Base-by-base conservation (phyloP, 805 yeast species). In the Metahyphopichia silvanorum region DNA sequence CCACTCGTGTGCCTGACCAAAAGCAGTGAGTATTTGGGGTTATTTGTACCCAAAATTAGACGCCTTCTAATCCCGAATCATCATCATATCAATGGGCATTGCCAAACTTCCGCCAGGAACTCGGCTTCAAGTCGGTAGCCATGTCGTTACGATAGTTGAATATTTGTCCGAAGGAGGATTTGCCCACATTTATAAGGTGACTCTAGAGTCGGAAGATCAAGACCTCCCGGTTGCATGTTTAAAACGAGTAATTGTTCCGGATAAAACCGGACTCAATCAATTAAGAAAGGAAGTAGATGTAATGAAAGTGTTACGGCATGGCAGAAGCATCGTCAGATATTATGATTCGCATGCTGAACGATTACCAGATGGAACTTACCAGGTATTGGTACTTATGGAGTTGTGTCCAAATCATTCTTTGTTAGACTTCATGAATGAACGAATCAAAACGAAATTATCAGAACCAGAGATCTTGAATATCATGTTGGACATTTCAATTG, bases 361-460 rank as follows among this genome's bases (percentile, higher is more conserved):
- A 34, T 49, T 75, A 19, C 64, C 61, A 3, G 54, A 66, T 30
- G 66, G 74, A 2, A 50, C 70, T 1, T 93, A 86, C 55, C 98
- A 91, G 60, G 97, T 93, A 6, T 67, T 91, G 34, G 77, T 91
- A 26, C 67, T 91, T 43, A 93, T 91, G 98, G 98, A 91, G 57
- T 75, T 82, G 47, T 91, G 98, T 55, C 82, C 95, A 8, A 85
- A 84, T 54, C 76, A 83, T 42, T 86, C 95, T 12, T 73, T 95
- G 29, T 69, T 91, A 39, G 96, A 93, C 53, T 89, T 74, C 52
- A 89, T 91, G 98, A 93, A 91, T 59, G 73, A 82, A 13, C 72
- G 89, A 33, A 72, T 91, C 35, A 77, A 84, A 41, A 82, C 86
- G 9, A 91, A 89, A 53, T 69, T 91, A 33, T 63, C 74, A 0